These are phyloP conservation scores for Talaromyces piceae DNA, from an alignment of 2,329 filamentous ascomycete species.

Conservation along the genomic window DNA sequence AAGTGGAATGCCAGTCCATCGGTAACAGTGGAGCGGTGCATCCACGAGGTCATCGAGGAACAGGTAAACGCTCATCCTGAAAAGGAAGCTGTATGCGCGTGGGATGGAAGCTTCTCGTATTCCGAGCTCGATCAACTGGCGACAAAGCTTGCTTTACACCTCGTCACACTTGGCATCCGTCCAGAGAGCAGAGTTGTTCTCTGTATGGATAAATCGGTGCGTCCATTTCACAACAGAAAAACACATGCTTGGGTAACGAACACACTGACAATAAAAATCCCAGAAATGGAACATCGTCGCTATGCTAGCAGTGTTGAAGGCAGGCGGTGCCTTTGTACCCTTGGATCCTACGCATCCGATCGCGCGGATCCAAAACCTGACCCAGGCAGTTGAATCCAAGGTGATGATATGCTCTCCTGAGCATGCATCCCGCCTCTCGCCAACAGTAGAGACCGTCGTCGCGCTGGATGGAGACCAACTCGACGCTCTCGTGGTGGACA, in stretches of 20 bases:
- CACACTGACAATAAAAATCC: background rate
- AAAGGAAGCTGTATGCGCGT: constrained; percentile 22
- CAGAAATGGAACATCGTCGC: constrained; percentile 15
- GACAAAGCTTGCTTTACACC: constrained; percentile 23
- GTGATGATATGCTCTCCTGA: constrained; percentile 3
- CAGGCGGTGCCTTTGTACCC: constrained; percentile 14
- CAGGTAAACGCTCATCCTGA: constrained; percentile 14
- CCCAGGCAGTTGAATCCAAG: background rate
- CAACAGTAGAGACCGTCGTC: constrained; percentile 10
- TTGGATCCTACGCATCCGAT: constrained; percentile 9
- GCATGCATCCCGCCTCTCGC: constrained; percentile 2
- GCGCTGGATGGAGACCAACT: constrained; percentile 2
- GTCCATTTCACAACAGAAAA: background rate
- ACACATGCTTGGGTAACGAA: background rate
- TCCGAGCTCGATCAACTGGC: constrained; percentile 26
- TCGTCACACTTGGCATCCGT: constrained; percentile 23
- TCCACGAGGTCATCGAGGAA: constrained; percentile 7
- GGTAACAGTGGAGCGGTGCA: constrained; percentile 27
- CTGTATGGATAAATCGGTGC: constrained; percentile 16
- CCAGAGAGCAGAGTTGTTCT: constrained; percentile 21
- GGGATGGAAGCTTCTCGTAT: constrained; percentile 30
- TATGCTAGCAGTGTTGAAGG: constrained; percentile 15
- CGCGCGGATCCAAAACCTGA: constrained; percentile 3
- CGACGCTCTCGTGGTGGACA: background rate
- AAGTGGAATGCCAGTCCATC: constrained; percentile 45